Evolutionary conservation across 73 alveolate species (phyloP).

Genomic region (Symbiodinium natans): DNA sequence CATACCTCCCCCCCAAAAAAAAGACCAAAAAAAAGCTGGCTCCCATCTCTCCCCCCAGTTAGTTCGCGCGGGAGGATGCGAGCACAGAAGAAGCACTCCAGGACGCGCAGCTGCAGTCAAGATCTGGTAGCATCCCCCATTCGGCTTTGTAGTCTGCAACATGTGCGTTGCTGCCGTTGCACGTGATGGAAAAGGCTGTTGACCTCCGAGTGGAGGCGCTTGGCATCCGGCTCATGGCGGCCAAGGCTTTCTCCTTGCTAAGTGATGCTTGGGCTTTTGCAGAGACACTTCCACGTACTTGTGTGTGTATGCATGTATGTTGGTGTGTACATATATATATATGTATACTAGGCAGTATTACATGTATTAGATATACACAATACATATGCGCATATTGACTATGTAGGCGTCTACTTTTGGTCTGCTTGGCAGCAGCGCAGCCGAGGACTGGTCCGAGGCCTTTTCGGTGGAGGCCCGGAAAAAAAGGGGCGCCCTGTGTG

Average conservation of each 20-base stretch:
- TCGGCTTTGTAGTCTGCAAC: neutral
- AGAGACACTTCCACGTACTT: neutral
- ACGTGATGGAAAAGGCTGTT: conserved; percentile 22
- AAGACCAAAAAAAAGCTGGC: no score
- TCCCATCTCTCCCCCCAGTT: no score
- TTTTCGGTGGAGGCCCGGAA: neutral
- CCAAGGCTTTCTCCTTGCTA: conserved; percentile 11
- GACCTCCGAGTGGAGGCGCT: conserved; percentile 53
- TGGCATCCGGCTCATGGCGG: neutral
- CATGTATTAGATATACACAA: no score
- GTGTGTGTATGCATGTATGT: no score
- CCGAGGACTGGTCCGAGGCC: neutral
- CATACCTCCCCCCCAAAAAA: no score
- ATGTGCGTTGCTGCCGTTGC: neutral
- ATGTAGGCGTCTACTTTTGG: no score
- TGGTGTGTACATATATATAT: no score
- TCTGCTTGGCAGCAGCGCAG: no score
- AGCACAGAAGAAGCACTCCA: conserved; percentile 1
- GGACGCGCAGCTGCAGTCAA: neutral
- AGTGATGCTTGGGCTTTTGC: neutral
- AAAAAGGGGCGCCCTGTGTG: neutral
- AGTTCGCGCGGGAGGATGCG: conserved; percentile 2
- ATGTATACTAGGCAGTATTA: no score
- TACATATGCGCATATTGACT: no score
- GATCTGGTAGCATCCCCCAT: neutral